Evolutionary conservation across 169 alveolate genomes (phyloP).

Genomic region (Plasmodium inui): DNA sequence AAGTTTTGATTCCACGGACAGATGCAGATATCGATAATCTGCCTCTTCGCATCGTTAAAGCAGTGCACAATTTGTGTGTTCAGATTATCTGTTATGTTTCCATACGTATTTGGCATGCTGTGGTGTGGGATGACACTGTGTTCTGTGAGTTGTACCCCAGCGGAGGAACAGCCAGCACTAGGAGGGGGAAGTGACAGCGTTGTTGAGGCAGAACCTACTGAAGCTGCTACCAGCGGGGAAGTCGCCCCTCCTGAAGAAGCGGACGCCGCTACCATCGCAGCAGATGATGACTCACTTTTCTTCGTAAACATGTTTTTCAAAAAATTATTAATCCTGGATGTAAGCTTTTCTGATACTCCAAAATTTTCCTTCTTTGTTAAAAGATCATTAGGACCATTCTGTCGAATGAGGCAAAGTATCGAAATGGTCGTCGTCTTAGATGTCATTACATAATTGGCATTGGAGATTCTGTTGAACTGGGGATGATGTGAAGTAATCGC

Average conservation of each 20-base stretch:
- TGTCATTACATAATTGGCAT: constrained; percentile 43
- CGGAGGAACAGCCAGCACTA: background rate
- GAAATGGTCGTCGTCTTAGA: constrained; percentile 34
- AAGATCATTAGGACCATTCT: constrained; percentile 4
- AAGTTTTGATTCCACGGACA: constrained; percentile 67
- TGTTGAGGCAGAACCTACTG: background rate
- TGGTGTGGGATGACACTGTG: background rate
- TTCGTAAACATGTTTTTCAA: constrained; percentile 59
- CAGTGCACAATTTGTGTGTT: constrained; percentile 29
- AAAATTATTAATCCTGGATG: constrained; percentile 61
- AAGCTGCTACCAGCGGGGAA: background rate
- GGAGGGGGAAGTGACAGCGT: background rate
- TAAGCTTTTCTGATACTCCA: constrained; percentile 36
- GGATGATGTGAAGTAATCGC: background rate
- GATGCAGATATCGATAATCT: constrained; percentile 49
- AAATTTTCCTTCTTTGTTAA: constrained; percentile 48
- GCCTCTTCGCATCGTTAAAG: constrained; percentile 68
- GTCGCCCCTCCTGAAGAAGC: background rate
- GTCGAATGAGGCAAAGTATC: constrained; percentile 22
- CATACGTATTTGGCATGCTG: background rate
- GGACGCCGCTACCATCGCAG: background rate
- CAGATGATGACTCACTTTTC: background rate
- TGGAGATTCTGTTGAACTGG: background rate
- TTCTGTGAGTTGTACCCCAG: background rate
- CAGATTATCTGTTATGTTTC: constrained; percentile 1